phyloP scores from a whole-genome alignment of 208 protist genomes.

The Trypanosoma caninum region DNA sequence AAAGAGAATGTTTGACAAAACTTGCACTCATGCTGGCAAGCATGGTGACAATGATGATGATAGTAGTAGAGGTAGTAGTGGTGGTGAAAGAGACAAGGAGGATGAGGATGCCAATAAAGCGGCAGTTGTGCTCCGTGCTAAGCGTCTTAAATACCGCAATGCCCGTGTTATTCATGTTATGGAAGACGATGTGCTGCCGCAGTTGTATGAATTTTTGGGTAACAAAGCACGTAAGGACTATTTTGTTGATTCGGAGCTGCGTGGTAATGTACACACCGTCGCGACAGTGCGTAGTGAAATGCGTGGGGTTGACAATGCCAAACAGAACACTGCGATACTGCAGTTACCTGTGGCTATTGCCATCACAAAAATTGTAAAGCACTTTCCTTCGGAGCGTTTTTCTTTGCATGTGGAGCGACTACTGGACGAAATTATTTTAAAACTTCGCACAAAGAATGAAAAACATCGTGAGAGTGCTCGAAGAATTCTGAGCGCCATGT shows the following conservation, averaged over 20 bases:
- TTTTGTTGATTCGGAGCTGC: conserved; percentile 25
- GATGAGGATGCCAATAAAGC: conserved; percentile 41
- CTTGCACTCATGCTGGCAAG: too few species aligned
- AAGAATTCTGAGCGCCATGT: conserved; percentile 72
- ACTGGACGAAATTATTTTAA: conserved; percentile 71
- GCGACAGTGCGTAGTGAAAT: conserved; percentile 57
- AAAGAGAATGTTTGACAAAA: too few species aligned
- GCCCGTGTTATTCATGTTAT: conserved; percentile 67
- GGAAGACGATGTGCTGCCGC: conserved; percentile 80
- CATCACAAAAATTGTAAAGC: conserved; percentile 83
- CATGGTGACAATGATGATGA: background rate
- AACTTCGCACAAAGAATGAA: conserved; percentile 89
- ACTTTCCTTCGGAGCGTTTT: conserved; percentile 73
- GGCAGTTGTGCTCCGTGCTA: conserved; percentile 29
- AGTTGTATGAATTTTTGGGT: conserved; percentile 76
- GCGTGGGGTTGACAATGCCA: conserved; percentile 54
- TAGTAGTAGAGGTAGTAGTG: conserved; percentile 22
- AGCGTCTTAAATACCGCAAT: conserved; percentile 46
- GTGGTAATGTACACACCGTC: conserved; percentile 57
- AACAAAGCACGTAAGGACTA: conserved; percentile 30
- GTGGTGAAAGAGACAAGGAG: conserved; percentile 32
- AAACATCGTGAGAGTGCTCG: conserved; percentile 82
- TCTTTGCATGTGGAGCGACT: conserved; percentile 73
- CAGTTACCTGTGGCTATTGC: conserved; percentile 86
- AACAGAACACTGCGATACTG: conserved; percentile 47